These are phyloP conservation scores for Cutaneotrichosporon sp. DNA, from an alignment of 1,284 basidiomycete species.

Conservation along the genomic window DNA sequence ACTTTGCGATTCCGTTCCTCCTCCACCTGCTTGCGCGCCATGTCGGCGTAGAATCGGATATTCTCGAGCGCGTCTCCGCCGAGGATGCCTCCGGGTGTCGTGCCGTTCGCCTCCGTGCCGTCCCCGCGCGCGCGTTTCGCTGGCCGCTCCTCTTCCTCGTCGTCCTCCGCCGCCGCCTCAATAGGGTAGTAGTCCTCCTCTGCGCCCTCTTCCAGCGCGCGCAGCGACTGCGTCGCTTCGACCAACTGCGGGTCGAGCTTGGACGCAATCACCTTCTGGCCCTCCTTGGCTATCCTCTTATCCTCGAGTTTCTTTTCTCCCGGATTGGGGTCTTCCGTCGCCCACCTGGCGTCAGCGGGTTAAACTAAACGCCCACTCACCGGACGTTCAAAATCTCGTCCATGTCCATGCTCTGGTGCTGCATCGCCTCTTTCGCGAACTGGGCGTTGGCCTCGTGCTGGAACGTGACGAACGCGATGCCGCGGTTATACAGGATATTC, in stretches of 20 bases:
- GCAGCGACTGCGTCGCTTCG: constrained; percentile 73
- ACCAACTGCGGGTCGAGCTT: constrained; percentile 70
- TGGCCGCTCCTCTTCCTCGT: constrained; percentile 43
- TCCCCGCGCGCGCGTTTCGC: constrained; percentile 34
- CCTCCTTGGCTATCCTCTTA: constrained; percentile 69
- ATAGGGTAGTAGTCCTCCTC: constrained; percentile 46
- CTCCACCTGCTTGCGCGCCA: constrained; percentile 55
- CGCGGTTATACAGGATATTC: constrained; percentile 85
- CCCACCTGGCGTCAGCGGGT: constrained; percentile 56
- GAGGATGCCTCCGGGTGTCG: constrained; percentile 56
- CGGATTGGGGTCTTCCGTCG: constrained; percentile 93
- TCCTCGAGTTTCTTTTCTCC: constrained; percentile 78
- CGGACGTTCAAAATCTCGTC: constrained; percentile 97
- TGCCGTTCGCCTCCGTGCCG: constrained; percentile 39
- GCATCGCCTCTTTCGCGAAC: constrained; percentile 99
- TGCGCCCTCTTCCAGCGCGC: constrained; percentile 68
- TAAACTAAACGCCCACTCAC: constrained; percentile 29
- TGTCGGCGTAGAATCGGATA: constrained; percentile 76
- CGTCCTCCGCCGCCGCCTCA: constrained; percentile 24
- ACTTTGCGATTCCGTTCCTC: constrained; percentile 30
- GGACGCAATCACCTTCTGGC: constrained; percentile 68
- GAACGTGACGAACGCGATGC: constrained; percentile 96
- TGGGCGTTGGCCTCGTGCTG: constrained; percentile 78
- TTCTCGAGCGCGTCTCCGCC: constrained; percentile 76
- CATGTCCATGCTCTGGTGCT: constrained; percentile 93